Percentiles rank a stretch among this genome's conserved stretches.
phyloP scores from a whole-genome alignment of 768 basidiomycete species.

The Suillus plorans region DNA sequence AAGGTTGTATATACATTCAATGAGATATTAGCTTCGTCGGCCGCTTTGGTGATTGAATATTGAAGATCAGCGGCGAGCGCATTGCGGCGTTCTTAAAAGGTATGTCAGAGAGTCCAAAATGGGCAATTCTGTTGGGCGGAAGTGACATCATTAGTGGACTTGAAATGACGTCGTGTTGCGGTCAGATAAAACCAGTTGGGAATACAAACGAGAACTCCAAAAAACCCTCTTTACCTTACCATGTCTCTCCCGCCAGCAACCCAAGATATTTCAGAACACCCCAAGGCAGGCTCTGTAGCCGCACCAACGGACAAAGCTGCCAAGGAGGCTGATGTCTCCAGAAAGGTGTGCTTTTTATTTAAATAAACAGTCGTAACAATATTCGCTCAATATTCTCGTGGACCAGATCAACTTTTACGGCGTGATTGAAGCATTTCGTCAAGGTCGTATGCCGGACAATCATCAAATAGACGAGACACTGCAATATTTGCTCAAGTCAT shows the following conservation, averaged over 20 bases:
- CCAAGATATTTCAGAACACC: constrained; percentile 62
- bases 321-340: constrained; percentile 74
- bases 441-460: constrained; percentile 79
- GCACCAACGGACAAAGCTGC: constrained; percentile 58
- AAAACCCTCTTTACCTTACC: constrained; percentile 7
- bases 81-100: background rate
- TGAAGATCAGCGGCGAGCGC: background rate
- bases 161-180: constrained; percentile 17
- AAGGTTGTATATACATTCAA: no score
- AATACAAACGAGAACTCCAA: background rate
- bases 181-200: constrained; percentile 7
- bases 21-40: no score
- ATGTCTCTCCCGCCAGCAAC: constrained; percentile 70
- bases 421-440: constrained; percentile 76
- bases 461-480: constrained; percentile 75
- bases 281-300: constrained; percentile 58
- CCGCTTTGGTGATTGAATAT: no score
- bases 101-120: background rate
- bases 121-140: background rate
- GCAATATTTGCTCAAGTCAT: constrained; percentile 57
- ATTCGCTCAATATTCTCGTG: background rate
- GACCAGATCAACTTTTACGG: constrained; percentile 72
- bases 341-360: constrained; percentile 49
- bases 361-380: background rate
- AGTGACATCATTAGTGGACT: background rate